Evolutionary conservation across 495 filamentous ascomycete species (phyloP).

Genomic region (Penicillium dipodomyicola): DNA sequence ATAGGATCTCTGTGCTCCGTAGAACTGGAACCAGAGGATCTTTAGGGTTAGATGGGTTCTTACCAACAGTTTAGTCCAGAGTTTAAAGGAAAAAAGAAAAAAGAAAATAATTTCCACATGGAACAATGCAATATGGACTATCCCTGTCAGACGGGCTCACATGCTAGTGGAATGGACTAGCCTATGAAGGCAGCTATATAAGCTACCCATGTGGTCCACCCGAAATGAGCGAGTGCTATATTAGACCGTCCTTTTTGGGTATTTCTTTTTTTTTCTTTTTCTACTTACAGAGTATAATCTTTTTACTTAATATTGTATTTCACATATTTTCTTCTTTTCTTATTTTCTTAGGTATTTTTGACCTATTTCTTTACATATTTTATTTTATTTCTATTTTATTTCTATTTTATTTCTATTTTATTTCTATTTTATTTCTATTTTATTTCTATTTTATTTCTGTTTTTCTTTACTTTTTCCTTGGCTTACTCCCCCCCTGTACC

Average conservation of each 20-base stretch:
- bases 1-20: too few relatives aligned
- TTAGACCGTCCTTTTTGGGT: background rate
- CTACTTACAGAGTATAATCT: too few relatives aligned
- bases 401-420: background rate
- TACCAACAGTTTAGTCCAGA: background rate
- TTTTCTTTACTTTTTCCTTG: background rate
- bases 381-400: background rate
- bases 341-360: background rate
- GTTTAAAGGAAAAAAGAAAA: background rate
- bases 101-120: background rate
- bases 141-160: slow-evolving; percentile 1
- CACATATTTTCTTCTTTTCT: too few relatives aligned
- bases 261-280: background rate
- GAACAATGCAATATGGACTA: background rate
- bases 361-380: background rate
- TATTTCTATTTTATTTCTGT: background rate
- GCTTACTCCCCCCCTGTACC: slow-evolving; percentile 10
- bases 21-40: too few relatives aligned
- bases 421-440: background rate
- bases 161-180: slow-evolving; percentile 12
- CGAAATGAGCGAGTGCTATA: slow-evolving; percentile 7
- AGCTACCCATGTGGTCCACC: slow-evolving; percentile 9
- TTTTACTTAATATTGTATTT: too few relatives aligned
- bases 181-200: slow-evolving; percentile 24
- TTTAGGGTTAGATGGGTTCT: background rate